phyloP scores from a whole-genome alignment of 2,329 filamentous ascomycete genomes.

The Penicillium sp. region DNA sequence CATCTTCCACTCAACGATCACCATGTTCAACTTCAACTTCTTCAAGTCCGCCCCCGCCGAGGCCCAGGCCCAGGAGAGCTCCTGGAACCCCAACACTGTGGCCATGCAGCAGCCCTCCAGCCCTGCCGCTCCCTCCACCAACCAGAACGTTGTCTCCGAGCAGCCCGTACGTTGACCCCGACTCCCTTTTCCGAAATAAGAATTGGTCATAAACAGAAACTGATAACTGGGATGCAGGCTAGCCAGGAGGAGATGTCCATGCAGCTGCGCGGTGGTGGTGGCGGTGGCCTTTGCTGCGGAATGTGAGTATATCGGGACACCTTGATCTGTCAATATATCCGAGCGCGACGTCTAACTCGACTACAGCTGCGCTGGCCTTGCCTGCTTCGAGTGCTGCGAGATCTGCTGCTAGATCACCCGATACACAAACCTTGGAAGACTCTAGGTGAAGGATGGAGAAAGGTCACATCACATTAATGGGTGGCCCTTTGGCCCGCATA shows the following conservation, averaged over 20 bases:
- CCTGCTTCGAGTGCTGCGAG: slow-evolving; percentile 38
- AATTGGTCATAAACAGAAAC: background rate
- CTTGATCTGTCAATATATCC: background rate
- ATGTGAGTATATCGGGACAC: slow-evolving; percentile 25
- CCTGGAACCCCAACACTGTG: slow-evolving; percentile 35
- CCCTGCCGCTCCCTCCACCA: slow-evolving; percentile 29
- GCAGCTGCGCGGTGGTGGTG: slow-evolving; percentile 36
- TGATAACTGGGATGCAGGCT: slow-evolving; percentile 16
- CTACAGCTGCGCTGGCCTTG: slow-evolving; percentile 34
- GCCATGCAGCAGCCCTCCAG: slow-evolving; percentile 37
- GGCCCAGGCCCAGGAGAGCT: slow-evolving; percentile 19
- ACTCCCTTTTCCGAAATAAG: too few species aligned
- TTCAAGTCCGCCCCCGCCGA: slow-evolving; percentile 36
- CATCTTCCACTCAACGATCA: background rate
- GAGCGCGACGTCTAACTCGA: background rate
- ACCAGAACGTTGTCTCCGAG: slow-evolving; percentile 29
- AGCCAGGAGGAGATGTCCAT: slow-evolving; percentile 33
- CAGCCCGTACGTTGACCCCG: slow-evolving; percentile 29
- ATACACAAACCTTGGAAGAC: background rate
- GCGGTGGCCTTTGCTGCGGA: slow-evolving; percentile 37
- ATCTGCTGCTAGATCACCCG: slow-evolving; percentile 33
- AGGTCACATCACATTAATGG: background rate
- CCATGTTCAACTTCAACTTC: slow-evolving; percentile 35
- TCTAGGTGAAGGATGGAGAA: background rate
- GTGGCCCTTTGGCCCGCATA: background rate